phyloP scores from a whole-genome alignment of 2,329 filamentous ascomycete species.

The Pestalotiopsis sp. region DNA sequence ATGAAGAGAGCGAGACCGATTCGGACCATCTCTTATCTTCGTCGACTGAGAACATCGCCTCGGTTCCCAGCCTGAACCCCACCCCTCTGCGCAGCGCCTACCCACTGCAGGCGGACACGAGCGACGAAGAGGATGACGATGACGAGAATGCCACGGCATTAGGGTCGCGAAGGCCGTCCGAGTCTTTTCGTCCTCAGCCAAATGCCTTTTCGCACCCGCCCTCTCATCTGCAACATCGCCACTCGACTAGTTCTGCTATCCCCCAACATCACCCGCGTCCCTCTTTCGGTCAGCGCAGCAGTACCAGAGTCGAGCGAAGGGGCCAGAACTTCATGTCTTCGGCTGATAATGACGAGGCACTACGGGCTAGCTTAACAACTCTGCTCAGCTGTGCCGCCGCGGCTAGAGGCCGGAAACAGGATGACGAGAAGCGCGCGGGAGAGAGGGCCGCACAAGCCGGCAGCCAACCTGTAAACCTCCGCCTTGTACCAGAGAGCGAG shows the following conservation, averaged over 20 bases:
- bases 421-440: constrained; percentile 41
- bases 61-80: constrained; percentile 31
- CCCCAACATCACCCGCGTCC: constrained; percentile 53
- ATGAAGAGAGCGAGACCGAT: constrained; percentile 90
- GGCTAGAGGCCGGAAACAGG: constrained; percentile 78
- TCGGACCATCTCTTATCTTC: constrained; percentile 70
- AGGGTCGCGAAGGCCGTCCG: constrained; percentile 54
- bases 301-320: constrained; percentile 47
- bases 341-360: constrained; percentile 88
- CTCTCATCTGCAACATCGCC: constrained; percentile 48
- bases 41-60: constrained; percentile 56
- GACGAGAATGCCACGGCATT: constrained; percentile 85
- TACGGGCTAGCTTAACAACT: constrained; percentile 92
- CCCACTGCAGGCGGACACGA: constrained; percentile 44
- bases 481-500: constrained; percentile 64
- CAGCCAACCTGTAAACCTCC: constrained; percentile 59
- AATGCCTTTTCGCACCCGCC: constrained; percentile 91
- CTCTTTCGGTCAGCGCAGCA: constrained; percentile 50
- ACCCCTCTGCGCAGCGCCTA: constrained; percentile 39
- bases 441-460: constrained; percentile 47
- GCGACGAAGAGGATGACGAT: constrained; percentile 57
- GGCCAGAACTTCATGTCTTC: constrained; percentile 70
- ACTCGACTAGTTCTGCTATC: constrained; percentile 52
- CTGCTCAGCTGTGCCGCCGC: constrained; percentile 93
- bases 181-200: constrained; percentile 81